These are phyloP conservation scores for Yarrowia keelungensis DNA, from an alignment of 805 yeast species.

Conservation along the genomic window DNA sequence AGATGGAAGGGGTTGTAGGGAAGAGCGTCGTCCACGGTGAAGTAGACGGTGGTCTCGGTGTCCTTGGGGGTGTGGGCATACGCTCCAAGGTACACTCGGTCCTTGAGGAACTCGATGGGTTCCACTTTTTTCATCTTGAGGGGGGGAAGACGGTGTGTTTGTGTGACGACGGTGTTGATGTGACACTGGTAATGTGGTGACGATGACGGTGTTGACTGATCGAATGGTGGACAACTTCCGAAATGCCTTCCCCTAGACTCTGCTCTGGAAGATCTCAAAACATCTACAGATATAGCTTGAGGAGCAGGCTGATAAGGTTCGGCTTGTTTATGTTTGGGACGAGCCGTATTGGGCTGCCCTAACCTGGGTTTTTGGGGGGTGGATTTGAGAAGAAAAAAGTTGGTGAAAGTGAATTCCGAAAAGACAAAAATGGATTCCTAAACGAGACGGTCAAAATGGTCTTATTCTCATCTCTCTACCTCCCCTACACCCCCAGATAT, in stretches of 20 bases:
- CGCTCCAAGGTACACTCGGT: slow-evolving; percentile 87
- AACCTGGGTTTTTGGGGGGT: not conserved
- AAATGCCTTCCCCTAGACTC: not conserved
- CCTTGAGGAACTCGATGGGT: slow-evolving; percentile 41
- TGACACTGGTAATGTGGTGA: not conserved
- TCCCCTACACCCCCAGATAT: not conserved
- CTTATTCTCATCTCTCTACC: too few relatives aligned
- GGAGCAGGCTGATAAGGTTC: slow-evolving; percentile 17
- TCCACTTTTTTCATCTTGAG: slow-evolving; percentile 11
- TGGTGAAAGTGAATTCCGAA: too few relatives aligned
- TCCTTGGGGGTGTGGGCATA: slow-evolving; percentile 81
- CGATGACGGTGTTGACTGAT: too few relatives aligned
- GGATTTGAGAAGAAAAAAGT: too few relatives aligned
- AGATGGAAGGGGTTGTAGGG: slow-evolving; percentile 95
- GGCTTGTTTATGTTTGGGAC: slow-evolving; percentile 38
- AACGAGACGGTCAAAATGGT: not conserved
- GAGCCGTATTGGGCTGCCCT: slow-evolving; percentile 30
- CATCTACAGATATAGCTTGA: slow-evolving; percentile 30
- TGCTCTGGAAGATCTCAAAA: slow-evolving; percentile 29
- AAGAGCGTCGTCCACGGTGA: slow-evolving; percentile 90
- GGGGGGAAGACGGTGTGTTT: not conserved
- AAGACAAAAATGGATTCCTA: not conserved
- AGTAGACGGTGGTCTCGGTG: slow-evolving; percentile 76
- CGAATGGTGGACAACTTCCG: too few relatives aligned
- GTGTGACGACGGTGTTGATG: not conserved